Percentiles rank a stretch among this genome's conserved stretches.
Evolutionary conservation across 805 yeast species (phyloP).

Genomic region (Zygotorulaspora florentina): DNA sequence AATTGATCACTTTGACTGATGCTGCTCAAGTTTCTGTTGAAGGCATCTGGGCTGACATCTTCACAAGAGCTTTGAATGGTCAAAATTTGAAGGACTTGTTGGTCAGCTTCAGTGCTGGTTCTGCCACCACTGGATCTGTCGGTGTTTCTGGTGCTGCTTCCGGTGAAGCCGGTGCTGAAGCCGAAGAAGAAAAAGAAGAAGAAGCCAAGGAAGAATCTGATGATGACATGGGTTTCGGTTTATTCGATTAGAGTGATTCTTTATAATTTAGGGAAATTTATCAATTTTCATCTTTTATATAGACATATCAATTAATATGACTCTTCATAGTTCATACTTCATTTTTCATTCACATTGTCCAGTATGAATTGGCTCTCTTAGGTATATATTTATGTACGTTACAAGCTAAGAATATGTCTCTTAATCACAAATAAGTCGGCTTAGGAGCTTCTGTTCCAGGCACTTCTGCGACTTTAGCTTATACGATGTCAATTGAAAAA

Average conservation of each 20-base stretch:
- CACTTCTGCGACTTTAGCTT: neutral
- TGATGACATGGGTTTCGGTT: conserved; percentile 89
- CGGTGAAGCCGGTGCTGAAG: conserved; percentile 47
- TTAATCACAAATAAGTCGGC: too few relatives aligned
- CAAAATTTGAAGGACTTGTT: conserved; percentile 69
- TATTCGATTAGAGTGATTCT: conserved; percentile 62
- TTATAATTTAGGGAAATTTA: conserved; percentile 5
- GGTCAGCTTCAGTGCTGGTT: conserved; percentile 52
- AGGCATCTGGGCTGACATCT: conserved; percentile 75
- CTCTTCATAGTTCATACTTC: neutral
- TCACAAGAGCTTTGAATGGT: conserved; percentile 78
- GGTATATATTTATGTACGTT: too few relatives aligned
- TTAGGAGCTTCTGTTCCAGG: too few relatives aligned
- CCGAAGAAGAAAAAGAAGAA: conserved; percentile 58
- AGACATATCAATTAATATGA: conserved; percentile 7
- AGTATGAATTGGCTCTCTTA: too few relatives aligned
- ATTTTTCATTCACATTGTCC: neutral
- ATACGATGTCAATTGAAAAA: neutral
- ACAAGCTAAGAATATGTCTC: too few relatives aligned
- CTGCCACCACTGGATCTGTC: conserved; percentile 38
- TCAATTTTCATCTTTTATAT: conserved; percentile 5
- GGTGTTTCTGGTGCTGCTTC: conserved; percentile 46
- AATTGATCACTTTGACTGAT: conserved; percentile 64
- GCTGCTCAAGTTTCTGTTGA: conserved; percentile 78
- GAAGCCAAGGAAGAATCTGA: conserved; percentile 64